Evolutionary conservation across 2,329 filamentous ascomycete species (phyloP).

Genomic region (Teratosphaeria gauchensis): DNA sequence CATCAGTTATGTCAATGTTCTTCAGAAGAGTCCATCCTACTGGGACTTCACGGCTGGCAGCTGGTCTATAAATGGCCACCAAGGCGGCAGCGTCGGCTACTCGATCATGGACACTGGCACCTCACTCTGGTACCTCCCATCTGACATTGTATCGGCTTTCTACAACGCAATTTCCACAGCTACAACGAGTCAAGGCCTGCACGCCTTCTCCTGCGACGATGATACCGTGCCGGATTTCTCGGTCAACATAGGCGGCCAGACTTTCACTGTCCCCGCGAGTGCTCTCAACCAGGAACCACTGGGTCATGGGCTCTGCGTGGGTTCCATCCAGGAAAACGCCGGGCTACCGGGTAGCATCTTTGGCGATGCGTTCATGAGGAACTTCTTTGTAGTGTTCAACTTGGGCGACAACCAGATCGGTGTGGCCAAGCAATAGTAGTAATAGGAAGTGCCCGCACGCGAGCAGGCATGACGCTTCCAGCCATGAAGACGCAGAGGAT

Average conservation of each 20-base stretch:
- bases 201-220: constrained; percentile 42
- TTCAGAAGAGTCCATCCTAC: constrained; percentile 48
- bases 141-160: constrained; percentile 46
- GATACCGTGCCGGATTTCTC: constrained; percentile 43
- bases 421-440: constrained; percentile 30
- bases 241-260: constrained; percentile 40
- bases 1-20: constrained; percentile 48
- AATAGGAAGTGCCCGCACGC: too few relatives aligned
- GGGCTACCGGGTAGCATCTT: constrained; percentile 59
- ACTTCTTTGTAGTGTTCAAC: constrained; percentile 65
- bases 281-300: constrained; percentile 46
- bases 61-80: constrained; percentile 43
- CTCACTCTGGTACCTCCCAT: constrained; percentile 52
- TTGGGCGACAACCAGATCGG: constrained; percentile 31
- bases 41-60: constrained; percentile 52
- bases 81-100: constrained; percentile 38
- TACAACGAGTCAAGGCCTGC: constrained; percentile 41
- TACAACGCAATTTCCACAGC: constrained; percentile 49
- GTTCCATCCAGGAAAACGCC: constrained; percentile 58
- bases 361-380: constrained; percentile 65
- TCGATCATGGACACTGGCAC: constrained; percentile 64
- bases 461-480: not conserved
- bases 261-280: constrained; percentile 43
- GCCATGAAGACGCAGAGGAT: not conserved
- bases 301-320: constrained; percentile 50